Base-by-base conservation (phyloP, 1,284 basidiomycete species). In the Neonothopanus nambi region DNA sequence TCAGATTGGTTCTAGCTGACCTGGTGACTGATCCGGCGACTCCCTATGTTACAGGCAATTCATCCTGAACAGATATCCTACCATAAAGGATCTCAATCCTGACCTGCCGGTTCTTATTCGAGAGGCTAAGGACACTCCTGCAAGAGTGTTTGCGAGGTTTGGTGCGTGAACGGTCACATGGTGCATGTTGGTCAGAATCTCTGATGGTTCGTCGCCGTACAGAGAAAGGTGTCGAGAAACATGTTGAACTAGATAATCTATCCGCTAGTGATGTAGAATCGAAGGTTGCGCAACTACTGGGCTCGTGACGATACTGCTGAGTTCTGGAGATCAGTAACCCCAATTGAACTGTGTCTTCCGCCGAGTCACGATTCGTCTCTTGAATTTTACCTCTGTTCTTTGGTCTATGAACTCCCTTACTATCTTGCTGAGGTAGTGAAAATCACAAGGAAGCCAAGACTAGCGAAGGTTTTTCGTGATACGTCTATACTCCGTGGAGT, bases 71-170 rank as follows among this genome's bases (percentile, higher is more conserved):
- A 79, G 84, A 52, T 97, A 97, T 71, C 85, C 90, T 2, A 64
- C 77, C 46, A 82, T 97, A 70, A 97, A 97, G 76, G 78, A 89
- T 61, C 78, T 91, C 68, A 95, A 97, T 69, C 95, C 94, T 40
- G 87, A 95, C 70, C 73, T 97, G 28, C 95, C 94, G 36, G 81
- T 97, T 38, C 70, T 97, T 62, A 92, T 97, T 64, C 80, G 94
- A 59, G 93, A 97, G 75, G 94, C 94, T n/a, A 78, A 76, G 59
- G 93, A 90, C 28, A 92, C 93, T 8, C 91, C 91, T 44, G 91
- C 94, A 50, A 79, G 93, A 65, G 87, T 86, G 40, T 96, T 95
- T 76, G 94, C 91, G 42, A 80, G 94, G 66, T 95, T 94, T 66
- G 93, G 94, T 96, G 73, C 69, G 93, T 81, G 24, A 18, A 15